phyloP scores from a whole-genome alignment of 768 basidiomycete species.

The Erythrobasidium yunnanense region DNA sequence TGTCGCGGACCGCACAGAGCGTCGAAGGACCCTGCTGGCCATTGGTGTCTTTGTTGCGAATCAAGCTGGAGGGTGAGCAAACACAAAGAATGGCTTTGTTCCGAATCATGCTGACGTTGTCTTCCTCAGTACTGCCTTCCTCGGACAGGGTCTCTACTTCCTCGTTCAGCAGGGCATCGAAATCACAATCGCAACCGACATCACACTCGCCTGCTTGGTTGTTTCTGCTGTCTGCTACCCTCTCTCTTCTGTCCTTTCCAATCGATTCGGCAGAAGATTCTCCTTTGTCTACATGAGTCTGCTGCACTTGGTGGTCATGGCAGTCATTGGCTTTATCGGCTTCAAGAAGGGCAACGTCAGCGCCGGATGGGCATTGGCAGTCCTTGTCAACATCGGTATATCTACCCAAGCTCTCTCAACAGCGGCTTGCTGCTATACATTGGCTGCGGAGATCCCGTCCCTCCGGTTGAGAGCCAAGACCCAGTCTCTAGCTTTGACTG shows the following conservation, averaged over 20 bases:
- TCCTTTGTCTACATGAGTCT: background rate
- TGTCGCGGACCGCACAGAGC: background rate
- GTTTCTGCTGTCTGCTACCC: background rate
- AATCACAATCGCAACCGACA: background rate
- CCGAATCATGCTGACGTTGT: background rate
- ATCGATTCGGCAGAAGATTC: conserved; percentile 6
- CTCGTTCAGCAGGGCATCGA: background rate
- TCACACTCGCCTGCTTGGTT: background rate
- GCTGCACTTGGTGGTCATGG: background rate
- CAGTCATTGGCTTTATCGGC: background rate
- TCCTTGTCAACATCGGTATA: background rate
- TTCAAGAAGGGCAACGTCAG: background rate
- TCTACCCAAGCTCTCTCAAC: background rate
- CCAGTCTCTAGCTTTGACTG: background rate
- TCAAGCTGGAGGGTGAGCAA: background rate
- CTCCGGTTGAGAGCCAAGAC: background rate
- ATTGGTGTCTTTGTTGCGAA: background rate
- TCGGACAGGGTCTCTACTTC: conserved; percentile 4
- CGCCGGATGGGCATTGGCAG: background rate
- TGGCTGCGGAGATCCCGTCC: background rate
- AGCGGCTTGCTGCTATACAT: background rate
- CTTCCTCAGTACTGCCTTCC: background rate
- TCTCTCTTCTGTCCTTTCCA: background rate
- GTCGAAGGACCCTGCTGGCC: background rate
- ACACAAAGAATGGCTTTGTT: background rate